Evolutionary conservation across 1,284 basidiomycete species (phyloP), one percentile per base, ranked within the genome.

Genomic region (Irpex sp.): DNA sequence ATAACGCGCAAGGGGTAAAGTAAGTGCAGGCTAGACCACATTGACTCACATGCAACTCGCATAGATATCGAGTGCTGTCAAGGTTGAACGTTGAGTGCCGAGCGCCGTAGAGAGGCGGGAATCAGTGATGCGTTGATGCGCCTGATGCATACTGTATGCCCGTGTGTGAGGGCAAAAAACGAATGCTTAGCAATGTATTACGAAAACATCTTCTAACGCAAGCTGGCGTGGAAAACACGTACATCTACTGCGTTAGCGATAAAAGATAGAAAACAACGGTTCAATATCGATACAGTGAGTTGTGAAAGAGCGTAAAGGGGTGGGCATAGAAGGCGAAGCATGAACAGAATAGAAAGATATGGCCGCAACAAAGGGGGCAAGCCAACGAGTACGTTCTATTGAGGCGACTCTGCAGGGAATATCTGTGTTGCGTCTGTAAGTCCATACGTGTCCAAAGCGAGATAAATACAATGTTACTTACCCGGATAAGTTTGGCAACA

Each of bases 391-490:
- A 9, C 15, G 17, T 52, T 26, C 34, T 37, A 56, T 15, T 37
- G 34, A 26, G 54, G 54, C 36, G 54, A 56, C 40, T 63, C 62
- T n/a, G 62, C 62, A 13, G 13, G 62, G 26, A 63, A 63, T 9
- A 63, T 36, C 62, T 63, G 37, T 31, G 36, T 52, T 19, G 6
- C 13, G 31, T 6, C 31, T 34, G 31, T 34, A 34, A 34, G 31
- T 34, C 31, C 31, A 34, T 34, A 34, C 31, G 31, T 34, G 3
- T 34, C 31, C 31, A 34, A 6, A 34, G 31, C 31, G 6, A 34
- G 31, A 3, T 34, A 3, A 5, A 34, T 34, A 34, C 5, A 34
- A 34, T 3, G 31, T 34, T 34, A 34, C 63, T 58, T 31, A 62
- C 63, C 21, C 55, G 52, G 13, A 56, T 36, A 15, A 63, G 49